phyloP scores from a whole-genome alignment of 371 early-diverging fungal species.

The Mortierella sp. region DNA sequence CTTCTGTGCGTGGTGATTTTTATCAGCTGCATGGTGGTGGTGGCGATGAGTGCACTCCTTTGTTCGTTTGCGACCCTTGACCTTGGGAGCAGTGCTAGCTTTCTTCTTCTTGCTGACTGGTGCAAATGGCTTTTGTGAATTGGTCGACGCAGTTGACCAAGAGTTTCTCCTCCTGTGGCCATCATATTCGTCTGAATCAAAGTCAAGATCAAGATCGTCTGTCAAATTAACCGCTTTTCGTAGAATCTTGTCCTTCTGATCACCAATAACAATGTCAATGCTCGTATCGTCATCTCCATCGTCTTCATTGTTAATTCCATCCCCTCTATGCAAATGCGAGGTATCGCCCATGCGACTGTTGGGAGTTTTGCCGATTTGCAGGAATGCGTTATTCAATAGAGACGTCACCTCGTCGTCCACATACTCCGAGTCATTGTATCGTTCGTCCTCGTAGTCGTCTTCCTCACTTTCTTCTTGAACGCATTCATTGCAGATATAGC shows the following conservation, averaged over 20 bases:
- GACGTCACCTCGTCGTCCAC: slow-evolving; percentile 54
- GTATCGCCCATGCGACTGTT: slow-evolving; percentile 36
- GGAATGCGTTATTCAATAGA: slow-evolving; percentile 46
- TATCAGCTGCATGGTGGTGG: background rate
- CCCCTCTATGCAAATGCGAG: background rate
- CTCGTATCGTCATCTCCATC: slow-evolving; percentile 22
- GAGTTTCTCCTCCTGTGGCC: slow-evolving; percentile 9
- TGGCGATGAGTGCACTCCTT: slow-evolving; percentile 5
- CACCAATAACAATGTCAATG: slow-evolving; percentile 43
- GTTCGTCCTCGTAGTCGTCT: slow-evolving; percentile 25
- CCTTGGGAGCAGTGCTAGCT: background rate
- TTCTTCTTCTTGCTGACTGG: slow-evolving; percentile 45
- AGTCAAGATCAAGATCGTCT: slow-evolving; percentile 21
- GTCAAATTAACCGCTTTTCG: background rate
- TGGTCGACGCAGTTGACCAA: slow-evolving; percentile 39
- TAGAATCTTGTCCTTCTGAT: slow-evolving; percentile 46
- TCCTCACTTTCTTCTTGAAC: slow-evolving; percentile 26
- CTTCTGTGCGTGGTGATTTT: background rate
- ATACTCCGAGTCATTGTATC: slow-evolving; percentile 51
- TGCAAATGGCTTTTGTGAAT: slow-evolving; percentile 41
- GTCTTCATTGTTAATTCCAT: slow-evolving; percentile 3
- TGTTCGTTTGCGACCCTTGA: slow-evolving; percentile 13
- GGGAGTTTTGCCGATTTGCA: slow-evolving; percentile 53
- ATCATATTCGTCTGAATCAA: slow-evolving; percentile 9
- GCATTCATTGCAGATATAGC: slow-evolving; percentile 17